Evolutionary conservation across 192 early-diverging fungal genomes (phyloP), one percentile per base, ranked within the genome.

Genomic region (Rhizoclosmatium sp.): DNA sequence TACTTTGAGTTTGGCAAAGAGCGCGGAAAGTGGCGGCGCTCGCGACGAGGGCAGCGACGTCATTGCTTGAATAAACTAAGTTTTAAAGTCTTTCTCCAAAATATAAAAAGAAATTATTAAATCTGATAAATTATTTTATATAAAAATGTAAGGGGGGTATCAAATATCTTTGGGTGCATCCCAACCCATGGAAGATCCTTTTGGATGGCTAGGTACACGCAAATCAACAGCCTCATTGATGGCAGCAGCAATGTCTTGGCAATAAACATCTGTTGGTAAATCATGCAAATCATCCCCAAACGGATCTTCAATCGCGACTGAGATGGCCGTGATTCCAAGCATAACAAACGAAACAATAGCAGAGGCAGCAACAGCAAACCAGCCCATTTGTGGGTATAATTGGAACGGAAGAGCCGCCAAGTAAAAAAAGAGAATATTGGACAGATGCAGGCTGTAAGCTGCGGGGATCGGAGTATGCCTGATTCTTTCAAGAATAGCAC

Each of bases 381-480:
- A 92, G 42, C 58, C n/a, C 2, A 62, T 59, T 4, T 76, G 16
- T n/a, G 60, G 69, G 19, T 93, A 90, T 47, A 95, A 83, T 71
- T 94, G 92, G 86, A 94, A 95, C 16, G 96, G 96, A 61, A 98
- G 82, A 0, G 87, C 68, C 19, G 95, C 71, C 69, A 96, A 76
- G 78, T 94, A 94, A 58, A 95, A 78, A 1, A 88, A 83, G 21
- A 95, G 70, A 45, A 89, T 89, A 80, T 95, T 94, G 71, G 91
- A 88, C 75, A 98, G 84, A 84, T 96, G 95, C 69, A 96, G 93
- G 23, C 89, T 86, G 75, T 97, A 97, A 3, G 94, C 94, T 54
- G 93, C 54, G 14, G 70, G 70, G 39, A 72, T 51, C 3, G 70
- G 70, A 48, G 70, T 72, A 19, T 9, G 14, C 16, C 51, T 7